These are phyloP conservation scores for Monosporascus sp. DNA, from an alignment of 2,329 filamentous ascomycete species.

Conservation along the genomic window DNA sequence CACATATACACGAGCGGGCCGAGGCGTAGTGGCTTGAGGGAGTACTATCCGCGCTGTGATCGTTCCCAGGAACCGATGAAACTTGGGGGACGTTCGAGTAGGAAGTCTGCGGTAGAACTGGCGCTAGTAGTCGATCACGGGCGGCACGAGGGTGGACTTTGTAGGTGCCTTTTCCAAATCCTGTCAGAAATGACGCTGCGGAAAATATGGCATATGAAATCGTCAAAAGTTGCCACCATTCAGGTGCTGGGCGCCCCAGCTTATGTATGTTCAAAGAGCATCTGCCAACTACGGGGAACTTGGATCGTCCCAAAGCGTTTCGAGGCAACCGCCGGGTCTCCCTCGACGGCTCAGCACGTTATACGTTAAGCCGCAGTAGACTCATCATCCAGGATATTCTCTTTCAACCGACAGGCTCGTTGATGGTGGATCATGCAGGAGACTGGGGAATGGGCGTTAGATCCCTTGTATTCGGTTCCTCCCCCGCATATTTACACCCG, in stretches of 20 bases:
- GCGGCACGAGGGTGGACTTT: background rate
- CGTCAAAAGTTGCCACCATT: background rate
- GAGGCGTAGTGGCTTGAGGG: background rate
- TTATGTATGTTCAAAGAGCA: background rate
- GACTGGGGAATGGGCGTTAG: background rate
- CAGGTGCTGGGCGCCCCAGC: background rate
- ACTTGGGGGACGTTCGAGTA: background rate
- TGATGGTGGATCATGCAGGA: background rate
- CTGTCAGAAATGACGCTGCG: background rate
- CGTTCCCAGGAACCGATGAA: background rate
- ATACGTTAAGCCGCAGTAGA: background rate
- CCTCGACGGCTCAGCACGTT: background rate
- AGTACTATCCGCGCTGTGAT: background rate
- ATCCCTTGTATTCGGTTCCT: background rate
- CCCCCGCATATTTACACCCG: background rate
- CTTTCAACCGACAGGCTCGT: background rate
- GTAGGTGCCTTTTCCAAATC: background rate
- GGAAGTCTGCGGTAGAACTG: background rate
- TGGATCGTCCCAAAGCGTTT: background rate
- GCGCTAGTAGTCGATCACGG: background rate
- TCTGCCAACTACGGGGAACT: background rate
- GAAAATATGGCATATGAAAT: background rate
- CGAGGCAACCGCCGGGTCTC: no score
- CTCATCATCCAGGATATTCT: background rate
- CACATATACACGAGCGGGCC: background rate